A percentile compares a stretch with the other conserved stretches of the same genome.
Conservation (phyloP, 108 stramenopile genomes). For the Skeletonema grethae region DNA sequence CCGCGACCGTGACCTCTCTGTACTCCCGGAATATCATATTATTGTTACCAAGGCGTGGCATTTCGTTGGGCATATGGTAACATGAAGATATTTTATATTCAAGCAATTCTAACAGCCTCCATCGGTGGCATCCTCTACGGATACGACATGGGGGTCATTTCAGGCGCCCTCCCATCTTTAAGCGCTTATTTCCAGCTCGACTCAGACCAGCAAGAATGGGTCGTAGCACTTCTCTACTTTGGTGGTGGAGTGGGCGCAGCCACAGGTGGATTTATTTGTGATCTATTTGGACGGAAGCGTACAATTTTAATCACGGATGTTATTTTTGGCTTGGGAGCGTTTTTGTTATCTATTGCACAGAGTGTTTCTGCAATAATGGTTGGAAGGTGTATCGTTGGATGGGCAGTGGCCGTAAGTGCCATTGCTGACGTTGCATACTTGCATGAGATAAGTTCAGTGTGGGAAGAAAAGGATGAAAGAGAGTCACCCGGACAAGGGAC, state of each 20-base stretch:
- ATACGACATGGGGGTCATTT: conserved; percentile 74
- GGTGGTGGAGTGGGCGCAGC: conserved; percentile 69
- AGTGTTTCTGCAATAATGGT: conserved; percentile 38
- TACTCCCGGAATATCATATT: too few species aligned
- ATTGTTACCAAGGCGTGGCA: too few species aligned
- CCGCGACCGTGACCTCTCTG: too few species aligned
- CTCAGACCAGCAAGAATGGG: conserved; percentile 52
- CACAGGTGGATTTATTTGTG: conserved; percentile 71
- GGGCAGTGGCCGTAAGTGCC: conserved; percentile 71
- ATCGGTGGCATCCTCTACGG: conserved; percentile 77
- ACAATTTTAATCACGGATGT: conserved; percentile 67
- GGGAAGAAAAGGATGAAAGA: conserved; percentile 18
- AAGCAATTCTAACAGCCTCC: conserved; percentile 60
- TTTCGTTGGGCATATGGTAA: not conserved
- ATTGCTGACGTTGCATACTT: conserved; percentile 76
- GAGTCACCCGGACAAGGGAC: not conserved
- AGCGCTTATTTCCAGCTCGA: conserved; percentile 43
- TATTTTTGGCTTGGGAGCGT: conserved; percentile 61
- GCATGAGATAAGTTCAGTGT: conserved; percentile 66
- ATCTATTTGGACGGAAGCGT: conserved; percentile 58
- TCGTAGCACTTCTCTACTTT: conserved; percentile 68
- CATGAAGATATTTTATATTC: conserved; percentile 40
- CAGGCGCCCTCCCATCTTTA: conserved; percentile 55
- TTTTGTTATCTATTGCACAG: conserved; percentile 44
- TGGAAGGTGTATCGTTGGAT: conserved; percentile 68